Evolutionary conservation across 1,284 basidiomycete genomes (phyloP), one percentile per base, ranked within the genome.

Genomic region (Termitomyces sp.): DNA sequence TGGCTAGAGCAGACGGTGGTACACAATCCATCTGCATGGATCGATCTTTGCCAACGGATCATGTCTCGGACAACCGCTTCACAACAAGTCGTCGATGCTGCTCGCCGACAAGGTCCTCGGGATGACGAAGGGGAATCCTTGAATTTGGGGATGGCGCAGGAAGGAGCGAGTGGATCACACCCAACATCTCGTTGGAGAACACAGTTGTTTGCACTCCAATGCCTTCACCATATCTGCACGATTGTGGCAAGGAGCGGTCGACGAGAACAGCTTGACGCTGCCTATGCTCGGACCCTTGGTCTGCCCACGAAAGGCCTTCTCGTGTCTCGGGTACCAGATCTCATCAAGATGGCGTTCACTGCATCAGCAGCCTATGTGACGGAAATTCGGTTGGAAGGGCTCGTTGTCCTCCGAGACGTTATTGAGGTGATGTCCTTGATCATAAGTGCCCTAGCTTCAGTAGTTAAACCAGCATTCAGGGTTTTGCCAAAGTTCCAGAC

Each of bases 261-360:
- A 57, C 76, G 77, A 55, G 91, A 97, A 65, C 93, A 97, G 63
- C 74, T 96, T 35, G 87, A 95, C 65, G 79, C 86, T 35, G 75
- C 76, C 13, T 79, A 85, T 59, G 91, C 84, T 16, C 73, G 77
- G 41, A 70, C 58, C 26, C 68, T 73, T 21, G 77, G 80, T 0
- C 60, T 82, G 9, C 65, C 74, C 6, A 65, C 72, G 7, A 67
- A 75, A 5, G 77, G 79, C 1, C 72, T 93, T 31, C 76, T 96
- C 30, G 84, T 91, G 43, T 84, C 84, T 34, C 83, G 91, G n/a
- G 84, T 96, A 1, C 81, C 86, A 0, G 97, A 99, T 69, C 74
- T 99, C 49, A 97, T 99, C 70, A 92, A 84, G 70, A 97, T 98
- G 86, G 96, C 97, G 0, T 99, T 99, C 68, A 96, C 91, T 6